Evolutionary conservation across 164 flowering plant genomes (phyloP).

Genomic region (Berberis vulgaris): DNA sequence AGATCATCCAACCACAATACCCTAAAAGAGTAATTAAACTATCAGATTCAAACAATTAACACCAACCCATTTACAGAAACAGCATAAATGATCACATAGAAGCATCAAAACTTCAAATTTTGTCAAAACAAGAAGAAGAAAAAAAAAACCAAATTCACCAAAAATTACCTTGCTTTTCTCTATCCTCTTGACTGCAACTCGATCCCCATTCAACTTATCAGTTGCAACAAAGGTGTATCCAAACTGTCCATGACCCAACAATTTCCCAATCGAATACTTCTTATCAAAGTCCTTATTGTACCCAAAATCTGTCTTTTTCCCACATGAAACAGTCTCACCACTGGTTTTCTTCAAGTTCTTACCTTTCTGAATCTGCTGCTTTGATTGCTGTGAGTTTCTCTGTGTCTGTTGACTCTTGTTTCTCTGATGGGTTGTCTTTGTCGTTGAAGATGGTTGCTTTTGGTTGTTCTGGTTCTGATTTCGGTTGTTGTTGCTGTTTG

Average conservation of each 20-base stretch:
- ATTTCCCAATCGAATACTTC: constrained; percentile 63
- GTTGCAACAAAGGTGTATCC: constrained; percentile 89
- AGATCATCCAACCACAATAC: too few relatives aligned
- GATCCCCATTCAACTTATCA: constrained; percentile 69
- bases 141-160: neutral
- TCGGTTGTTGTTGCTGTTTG: constrained; percentile 38
- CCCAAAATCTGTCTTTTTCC: constrained; percentile 88
- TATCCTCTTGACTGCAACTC: constrained; percentile 89
- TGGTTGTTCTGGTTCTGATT: constrained; percentile 1
- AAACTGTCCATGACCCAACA: constrained; percentile 93
- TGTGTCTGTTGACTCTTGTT: constrained; percentile 6
- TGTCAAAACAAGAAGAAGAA: neutral
- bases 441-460: too few relatives aligned
- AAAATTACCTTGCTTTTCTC: constrained; percentile 78
- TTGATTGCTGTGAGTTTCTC: constrained; percentile 10
- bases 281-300: constrained; percentile 65
- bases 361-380: constrained; percentile 15
- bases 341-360: constrained; percentile 25
- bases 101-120: neutral
- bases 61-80: constrained; percentile 5
- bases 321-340: constrained; percentile 44
- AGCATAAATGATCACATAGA: neutral
- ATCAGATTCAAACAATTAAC: too few relatives aligned
- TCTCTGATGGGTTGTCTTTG: neutral
- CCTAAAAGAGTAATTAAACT: too few relatives aligned